phyloP scores from a whole-genome alignment of 495 filamentous ascomycete species.

The Copromyces sp. region DNA sequence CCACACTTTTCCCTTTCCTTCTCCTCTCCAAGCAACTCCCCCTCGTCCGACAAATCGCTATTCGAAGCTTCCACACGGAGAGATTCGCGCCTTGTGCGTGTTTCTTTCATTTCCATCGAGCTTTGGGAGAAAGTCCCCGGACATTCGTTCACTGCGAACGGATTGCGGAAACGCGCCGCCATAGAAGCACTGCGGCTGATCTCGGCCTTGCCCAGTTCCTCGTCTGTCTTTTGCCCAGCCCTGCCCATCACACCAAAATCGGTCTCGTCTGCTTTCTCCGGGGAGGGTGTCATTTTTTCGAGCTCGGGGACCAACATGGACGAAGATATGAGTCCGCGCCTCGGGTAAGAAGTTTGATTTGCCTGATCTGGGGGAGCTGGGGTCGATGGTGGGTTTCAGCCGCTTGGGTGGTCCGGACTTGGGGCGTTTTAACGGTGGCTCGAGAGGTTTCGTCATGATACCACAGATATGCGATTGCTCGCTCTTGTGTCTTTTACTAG shows the following conservation, averaged over 20 bases:
- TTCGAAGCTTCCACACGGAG: slow-evolving; percentile 97
- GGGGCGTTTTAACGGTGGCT: slow-evolving; percentile 29
- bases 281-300: slow-evolving; percentile 10
- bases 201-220: slow-evolving; percentile 49
- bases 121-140: slow-evolving; percentile 99
- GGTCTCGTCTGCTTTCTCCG: slow-evolving; percentile 3
- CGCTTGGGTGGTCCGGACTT: slow-evolving; percentile 30
- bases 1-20: slow-evolving; percentile 20
- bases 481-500: slow-evolving; percentile 12
- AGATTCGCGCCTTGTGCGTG: slow-evolving; percentile 30
- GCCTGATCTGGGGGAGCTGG: slow-evolving; percentile 21
- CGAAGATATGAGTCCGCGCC: slow-evolving; percentile 83
- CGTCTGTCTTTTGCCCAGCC: slow-evolving; percentile 35
- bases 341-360: slow-evolving; percentile 20
- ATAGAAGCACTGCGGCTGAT: slow-evolving; percentile 83
- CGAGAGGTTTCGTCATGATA: slow-evolving; percentile 73
- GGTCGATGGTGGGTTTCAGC: slow-evolving; percentile 25
- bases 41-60: slow-evolving; percentile 99
- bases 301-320: slow-evolving; percentile 47
- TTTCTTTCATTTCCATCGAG: slow-evolving; percentile 31
- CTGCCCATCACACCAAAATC: slow-evolving; percentile 29
- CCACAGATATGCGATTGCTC: slow-evolving; percentile 99
- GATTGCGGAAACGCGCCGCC: slow-evolving; percentile 94
- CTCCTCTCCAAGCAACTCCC: slow-evolving; percentile 43
- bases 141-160: slow-evolving; percentile 52